These are phyloP conservation scores for Madurella mycetomatis DNA, from an alignment of 2,329 filamentous ascomycete species.

Conservation along the genomic window DNA sequence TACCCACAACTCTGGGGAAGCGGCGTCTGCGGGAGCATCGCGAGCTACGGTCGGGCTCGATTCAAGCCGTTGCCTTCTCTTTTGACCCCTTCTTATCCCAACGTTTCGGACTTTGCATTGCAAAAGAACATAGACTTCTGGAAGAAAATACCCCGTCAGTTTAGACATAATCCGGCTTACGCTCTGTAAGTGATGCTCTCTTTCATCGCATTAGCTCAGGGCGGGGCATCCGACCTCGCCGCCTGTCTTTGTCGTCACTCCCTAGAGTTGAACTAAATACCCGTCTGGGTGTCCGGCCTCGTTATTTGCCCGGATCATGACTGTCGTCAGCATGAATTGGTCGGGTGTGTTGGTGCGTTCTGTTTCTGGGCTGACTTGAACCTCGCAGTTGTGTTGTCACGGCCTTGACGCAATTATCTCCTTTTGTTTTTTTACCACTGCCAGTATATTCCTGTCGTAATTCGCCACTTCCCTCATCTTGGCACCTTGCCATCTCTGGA, in stretches of 20 bases:
- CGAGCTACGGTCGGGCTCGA: neutral
- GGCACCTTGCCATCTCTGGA: neutral
- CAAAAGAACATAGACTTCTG: constrained; percentile 10
- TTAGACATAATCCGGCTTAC: constrained; percentile 16
- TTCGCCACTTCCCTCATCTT: neutral
- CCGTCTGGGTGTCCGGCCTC: too few relatives aligned
- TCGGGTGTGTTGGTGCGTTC: neutral
- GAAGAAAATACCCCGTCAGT: constrained; percentile 15
- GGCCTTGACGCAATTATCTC: neutral
- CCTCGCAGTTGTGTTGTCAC: neutral
- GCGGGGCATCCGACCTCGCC: neutral
- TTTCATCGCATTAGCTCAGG: neutral
- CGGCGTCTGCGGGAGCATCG: neutral
- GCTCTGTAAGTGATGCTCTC: constrained; percentile 15
- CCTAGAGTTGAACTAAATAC: neutral
- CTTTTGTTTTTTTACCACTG: neutral
- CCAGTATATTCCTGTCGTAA: neutral
- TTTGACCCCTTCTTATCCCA: constrained; percentile 10
- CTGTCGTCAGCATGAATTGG: too few relatives aligned
- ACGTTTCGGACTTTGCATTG: constrained; percentile 12
- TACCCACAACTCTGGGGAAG: neutral
- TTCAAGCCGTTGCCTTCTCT: constrained; percentile 1
- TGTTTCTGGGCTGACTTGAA: neutral
- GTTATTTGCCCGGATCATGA: neutral
- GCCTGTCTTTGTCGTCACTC: neutral